These are phyloP conservation scores for Candolleomyces aberdarensis DNA, from an alignment of 768 basidiomycete genomes.

Conservation along the genomic window DNA sequence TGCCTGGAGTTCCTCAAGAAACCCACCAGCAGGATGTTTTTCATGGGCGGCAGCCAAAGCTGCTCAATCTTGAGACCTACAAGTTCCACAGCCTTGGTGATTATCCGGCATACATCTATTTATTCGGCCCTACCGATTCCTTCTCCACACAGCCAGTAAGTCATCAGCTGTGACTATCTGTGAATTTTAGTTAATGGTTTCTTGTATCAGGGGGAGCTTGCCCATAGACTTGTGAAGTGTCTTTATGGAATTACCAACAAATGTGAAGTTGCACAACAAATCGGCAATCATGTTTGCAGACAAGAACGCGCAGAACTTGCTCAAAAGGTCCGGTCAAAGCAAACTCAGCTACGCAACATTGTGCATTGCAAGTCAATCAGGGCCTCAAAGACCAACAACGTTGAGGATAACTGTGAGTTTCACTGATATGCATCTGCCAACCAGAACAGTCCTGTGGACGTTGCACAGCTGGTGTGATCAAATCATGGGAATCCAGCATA, in stretches of 20 bases:
- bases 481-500: constrained; percentile 15
- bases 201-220: constrained; percentile 37
- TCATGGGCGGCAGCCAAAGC: constrained; percentile 10
- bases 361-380: neutral
- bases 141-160: constrained; percentile 39
- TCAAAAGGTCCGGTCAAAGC: neutral
- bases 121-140: constrained; percentile 33
- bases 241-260: constrained; percentile 37
- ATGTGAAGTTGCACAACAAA: constrained; percentile 21
- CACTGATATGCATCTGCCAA: constrained; percentile 14
- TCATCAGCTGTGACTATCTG: neutral
- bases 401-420: neutral
- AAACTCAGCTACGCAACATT: neutral
- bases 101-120: constrained; percentile 25
- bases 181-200: neutral
- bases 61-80: constrained; percentile 28
- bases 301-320: neutral
- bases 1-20: neutral
- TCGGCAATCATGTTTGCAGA: constrained; percentile 13
- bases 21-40: neutral
- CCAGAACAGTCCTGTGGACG: constrained; percentile 15
- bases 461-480: constrained; percentile 12
- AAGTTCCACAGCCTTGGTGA: constrained; percentile 39
- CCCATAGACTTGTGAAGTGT: constrained; percentile 37
- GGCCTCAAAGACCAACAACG: neutral